Evolutionary conservation across 2,329 filamentous ascomycete species (phyloP).

Genomic region (Talaromyces sp.): DNA sequence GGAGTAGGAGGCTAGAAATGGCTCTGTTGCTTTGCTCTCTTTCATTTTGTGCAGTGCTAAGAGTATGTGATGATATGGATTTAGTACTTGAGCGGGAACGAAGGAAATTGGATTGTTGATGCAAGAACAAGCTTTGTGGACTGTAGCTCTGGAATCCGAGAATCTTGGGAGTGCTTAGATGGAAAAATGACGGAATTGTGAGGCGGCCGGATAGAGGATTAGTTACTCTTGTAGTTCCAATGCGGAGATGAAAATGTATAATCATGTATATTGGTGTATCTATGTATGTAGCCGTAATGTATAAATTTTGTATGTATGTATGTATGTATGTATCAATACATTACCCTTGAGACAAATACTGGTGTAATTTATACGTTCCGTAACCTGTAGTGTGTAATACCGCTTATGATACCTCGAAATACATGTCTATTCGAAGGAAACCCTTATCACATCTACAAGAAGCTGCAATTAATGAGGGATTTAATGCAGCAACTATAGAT

Average conservation of each 20-base stretch:
- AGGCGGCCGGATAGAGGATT: not conserved
- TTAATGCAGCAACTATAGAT: not conserved
- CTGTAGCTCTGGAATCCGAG: not conserved
- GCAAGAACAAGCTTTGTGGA: not conserved
- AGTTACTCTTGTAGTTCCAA: not conserved
- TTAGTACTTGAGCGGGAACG: not conserved
- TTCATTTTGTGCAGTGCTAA: not conserved
- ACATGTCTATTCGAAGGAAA: not conserved
- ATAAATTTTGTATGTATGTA: no score
- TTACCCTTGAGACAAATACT: no score
- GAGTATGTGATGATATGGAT: not conserved
- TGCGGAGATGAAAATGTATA: not conserved
- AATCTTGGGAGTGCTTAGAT: not conserved
- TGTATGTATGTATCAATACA: no score
- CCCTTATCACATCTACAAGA: not conserved
- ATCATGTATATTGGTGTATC: not conserved
- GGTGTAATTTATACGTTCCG: not conserved
- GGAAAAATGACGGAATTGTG: not conserved
- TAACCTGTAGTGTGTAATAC: not conserved
- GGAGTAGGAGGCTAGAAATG: not conserved
- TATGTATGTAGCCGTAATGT: not conserved
- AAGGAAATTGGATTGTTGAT: not conserved
- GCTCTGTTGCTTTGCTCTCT: not conserved
- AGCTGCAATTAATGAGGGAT: not conserved
- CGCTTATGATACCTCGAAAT: not conserved